Base-by-base conservation (phyloP, 495 filamentous ascomycete species). In the Neurospora pannonica region DNA sequence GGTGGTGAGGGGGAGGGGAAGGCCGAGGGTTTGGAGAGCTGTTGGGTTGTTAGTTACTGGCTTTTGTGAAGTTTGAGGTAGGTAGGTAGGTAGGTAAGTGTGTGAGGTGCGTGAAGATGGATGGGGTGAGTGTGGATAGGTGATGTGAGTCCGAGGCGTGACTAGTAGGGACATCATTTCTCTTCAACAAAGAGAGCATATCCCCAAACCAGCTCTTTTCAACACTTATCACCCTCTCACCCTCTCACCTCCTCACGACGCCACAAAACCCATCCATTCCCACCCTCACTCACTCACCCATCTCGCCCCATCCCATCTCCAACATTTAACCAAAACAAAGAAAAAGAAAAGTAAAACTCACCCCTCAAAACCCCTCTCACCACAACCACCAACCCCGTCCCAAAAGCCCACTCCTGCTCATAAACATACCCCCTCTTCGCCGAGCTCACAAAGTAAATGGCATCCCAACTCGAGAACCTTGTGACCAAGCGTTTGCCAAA, bases 321-420 rank as follows among this genome's bases (percentile, higher is more conserved):
- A 60, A 10, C 46, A n/a, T 19, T n/a, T 21, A n/a, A n/a, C n/a
- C n/a, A n/a, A 54, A 19, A 24, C 13, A 62, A 17, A 9, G 3
- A 34, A 4, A 9, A 19, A 19, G 1, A 19, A 54, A 39, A 36
- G n/a, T n/a, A n/a, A 38, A 69, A 75, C 73, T 71, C 77, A 84
- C 84, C 78, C 77, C 75, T 75, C 36, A 79, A 62, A 40, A 84
- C 31, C 43, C 71, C 76, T 21, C 77, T 79, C 38, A 94, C 80
- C 89, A 71, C 67, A 85, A 85, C 82, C 5, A 91, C 87, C 74
- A 91, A 89, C 2, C 89, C 89, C 81, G 86, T 89, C 28, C 94
- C 91, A 84, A 97, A 99, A 1, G 97, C 96, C 94, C 95, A 98
- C 83, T 98, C 94, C 83, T 99, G 97, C 83, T 99, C 96, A 82